Evolutionary conservation across 2,329 filamentous ascomycete genomes (phyloP).

Genomic region (Juglanconis oblonga): DNA sequence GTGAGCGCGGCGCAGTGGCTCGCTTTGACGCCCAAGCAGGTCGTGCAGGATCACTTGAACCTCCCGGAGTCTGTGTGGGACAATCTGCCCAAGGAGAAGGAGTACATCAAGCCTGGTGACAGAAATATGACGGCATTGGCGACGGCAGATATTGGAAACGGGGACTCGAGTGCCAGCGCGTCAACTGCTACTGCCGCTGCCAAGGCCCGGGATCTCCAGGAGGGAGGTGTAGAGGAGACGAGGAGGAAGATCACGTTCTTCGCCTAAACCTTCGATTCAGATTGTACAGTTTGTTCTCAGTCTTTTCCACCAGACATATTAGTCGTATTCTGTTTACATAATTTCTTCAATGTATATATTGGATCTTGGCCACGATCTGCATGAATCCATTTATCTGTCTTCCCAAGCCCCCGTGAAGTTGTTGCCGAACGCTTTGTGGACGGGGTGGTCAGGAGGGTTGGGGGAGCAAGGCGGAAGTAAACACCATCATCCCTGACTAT

Average conservation of each 20-base stretch:
- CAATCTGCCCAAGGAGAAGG: slow-evolving; percentile 36
- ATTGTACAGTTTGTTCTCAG: neutral
- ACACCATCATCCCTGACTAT: no score
- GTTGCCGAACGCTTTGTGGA: no score
- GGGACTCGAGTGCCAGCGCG: neutral
- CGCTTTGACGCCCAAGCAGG: slow-evolving; percentile 54
- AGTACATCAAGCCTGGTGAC: slow-evolving; percentile 39
- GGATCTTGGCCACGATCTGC: no score
- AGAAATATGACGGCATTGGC: slow-evolving; percentile 19
- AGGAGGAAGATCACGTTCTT: slow-evolving; percentile 16
- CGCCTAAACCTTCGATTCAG: neutral
- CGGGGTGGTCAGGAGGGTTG: no score
- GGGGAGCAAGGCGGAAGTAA: no score
- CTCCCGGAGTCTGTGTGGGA: slow-evolving; percentile 35
- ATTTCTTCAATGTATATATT: no score
- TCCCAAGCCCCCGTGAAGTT: no score
- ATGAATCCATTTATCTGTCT: no score
- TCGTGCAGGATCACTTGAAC: slow-evolving; percentile 55
- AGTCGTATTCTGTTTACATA: no score
- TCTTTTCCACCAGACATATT: no score
- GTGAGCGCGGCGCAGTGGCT: slow-evolving; percentile 58
- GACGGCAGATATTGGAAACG: neutral
- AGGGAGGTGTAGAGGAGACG: slow-evolving; percentile 2
- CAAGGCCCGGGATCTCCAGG: neutral
- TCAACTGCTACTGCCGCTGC: neutral